Base-by-base conservation (phyloP, 805 yeast species). In the Nakazawaea ernobii region DNA sequence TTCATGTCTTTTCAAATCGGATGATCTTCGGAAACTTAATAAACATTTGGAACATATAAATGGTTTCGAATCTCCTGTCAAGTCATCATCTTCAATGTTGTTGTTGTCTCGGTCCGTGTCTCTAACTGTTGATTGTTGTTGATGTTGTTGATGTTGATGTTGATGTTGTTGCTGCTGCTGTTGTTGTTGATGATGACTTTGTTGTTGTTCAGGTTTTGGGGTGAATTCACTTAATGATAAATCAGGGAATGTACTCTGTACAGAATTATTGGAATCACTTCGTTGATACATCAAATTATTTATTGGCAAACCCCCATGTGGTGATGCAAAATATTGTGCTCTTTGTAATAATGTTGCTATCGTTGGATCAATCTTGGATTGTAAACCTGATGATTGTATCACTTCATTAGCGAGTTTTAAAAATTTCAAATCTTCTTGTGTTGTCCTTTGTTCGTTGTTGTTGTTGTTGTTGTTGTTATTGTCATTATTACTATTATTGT, bases 1-100 rank as follows among this genome's bases (percentile, higher is more conserved):
- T 55, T 82, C 86, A 58, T 85, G 94, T 48, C 92, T 71, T 59
- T 82, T 81, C 54, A 84, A 69, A 62, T 84, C 92, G 2, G 83
- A 74, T 1, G 85, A 75, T 35, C 94, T 68, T 45, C 84, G 71
- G 61, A 86, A 86, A 32, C 80, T 73, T 66, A 83, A 67, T 2
- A 73, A 61, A 61, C 95, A 86, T 52, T 76, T 74, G 5, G 61
- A 56, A 60, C 95, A 86, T 6, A 75, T 69, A 55, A 71, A 82
- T 39, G 76, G 75, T 52, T 78, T 65, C 10, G 15, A 40, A 6
- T 43, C 50, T 39, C n/a, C 28, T 33, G 17, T 7, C 17, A 13
- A 20, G 14, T 39, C 42, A 8, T 29, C 30, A 15, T 32, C 43
- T 6, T 35, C 33, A 15, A n/a, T n/a, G n/a, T n/a, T n/a, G n/a